Evolutionary conservation across 2,329 filamentous ascomycete species (phyloP).

Genomic region (Beauveria varroae): DNA sequence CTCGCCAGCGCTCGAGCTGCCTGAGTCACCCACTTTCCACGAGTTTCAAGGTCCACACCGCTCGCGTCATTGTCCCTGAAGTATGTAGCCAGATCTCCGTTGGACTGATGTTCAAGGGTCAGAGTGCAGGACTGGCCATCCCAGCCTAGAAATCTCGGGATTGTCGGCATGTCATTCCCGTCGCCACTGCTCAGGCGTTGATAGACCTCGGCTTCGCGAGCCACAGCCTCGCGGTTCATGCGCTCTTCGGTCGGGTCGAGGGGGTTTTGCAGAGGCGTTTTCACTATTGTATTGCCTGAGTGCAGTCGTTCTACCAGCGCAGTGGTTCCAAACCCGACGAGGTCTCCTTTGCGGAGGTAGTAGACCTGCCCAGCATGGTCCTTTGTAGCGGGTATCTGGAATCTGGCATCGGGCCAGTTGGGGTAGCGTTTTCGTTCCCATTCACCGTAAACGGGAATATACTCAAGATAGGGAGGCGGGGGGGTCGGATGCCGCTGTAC

Average conservation of each 20-base stretch:
- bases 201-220: constrained; percentile 20
- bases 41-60: constrained; percentile 11
- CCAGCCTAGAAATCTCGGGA: constrained; percentile 18
- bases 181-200: constrained; percentile 14
- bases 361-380: constrained; percentile 15
- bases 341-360: constrained; percentile 17
- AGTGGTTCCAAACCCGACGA: constrained; percentile 14
- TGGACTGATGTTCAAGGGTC: constrained; percentile 21
- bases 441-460: constrained; percentile 15
- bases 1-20: constrained; percentile 25
- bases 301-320: constrained; percentile 17
- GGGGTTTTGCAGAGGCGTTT: constrained; percentile 18
- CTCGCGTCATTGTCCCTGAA: constrained; percentile 9
- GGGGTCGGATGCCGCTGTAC: background rate
- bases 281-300: constrained; percentile 17
- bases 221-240: constrained; percentile 14
- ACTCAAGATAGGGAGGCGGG: constrained; percentile 4
- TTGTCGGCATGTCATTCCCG: constrained; percentile 9
- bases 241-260: constrained; percentile 2
- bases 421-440: constrained; percentile 17
- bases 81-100: constrained; percentile 20
- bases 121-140: constrained; percentile 17
- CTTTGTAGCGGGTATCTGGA: constrained; percentile 15
- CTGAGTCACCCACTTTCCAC: constrained; percentile 24
- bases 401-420: constrained; percentile 17